phyloP scores from a whole-genome alignment of 23 red algal species.

The Cyanidioschyzon merolae region DNA sequence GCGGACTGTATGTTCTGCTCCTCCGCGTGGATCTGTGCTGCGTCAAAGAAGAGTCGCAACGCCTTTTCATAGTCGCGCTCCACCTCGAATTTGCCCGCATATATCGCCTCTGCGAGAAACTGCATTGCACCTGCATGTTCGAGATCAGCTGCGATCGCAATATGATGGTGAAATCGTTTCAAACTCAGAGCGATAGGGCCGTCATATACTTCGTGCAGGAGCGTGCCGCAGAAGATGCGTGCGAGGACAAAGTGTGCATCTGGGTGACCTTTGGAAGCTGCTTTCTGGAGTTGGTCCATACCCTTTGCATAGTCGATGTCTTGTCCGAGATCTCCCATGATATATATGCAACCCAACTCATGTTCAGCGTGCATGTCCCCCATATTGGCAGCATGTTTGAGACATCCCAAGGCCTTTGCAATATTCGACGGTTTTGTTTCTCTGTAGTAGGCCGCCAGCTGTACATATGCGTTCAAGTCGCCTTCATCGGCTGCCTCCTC shows the following conservation, averaged over 20 bases:
- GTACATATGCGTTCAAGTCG: background rate
- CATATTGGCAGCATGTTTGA: constrained; percentile 46
- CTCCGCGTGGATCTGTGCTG: constrained; percentile 16
- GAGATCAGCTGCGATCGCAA: constrained; percentile 20
- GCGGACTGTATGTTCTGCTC: constrained; percentile 14
- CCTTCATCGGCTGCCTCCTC: background rate
- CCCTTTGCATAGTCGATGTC: constrained; percentile 22
- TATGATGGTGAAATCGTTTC: constrained; percentile 31
- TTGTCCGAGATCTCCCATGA: constrained; percentile 22
- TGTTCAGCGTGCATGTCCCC: constrained; percentile 49
- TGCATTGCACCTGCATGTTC: constrained; percentile 38
- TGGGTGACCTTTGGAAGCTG: constrained; percentile 41
- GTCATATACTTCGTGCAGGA: constrained; percentile 12
- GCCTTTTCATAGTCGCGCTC: constrained; percentile 38
- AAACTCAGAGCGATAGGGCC: constrained; percentile 25
- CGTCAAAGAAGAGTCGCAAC: constrained; percentile 30
- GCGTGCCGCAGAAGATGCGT: constrained; percentile 37
- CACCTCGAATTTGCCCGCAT: constrained; percentile 30
- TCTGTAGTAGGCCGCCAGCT: background rate
- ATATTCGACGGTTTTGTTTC: background rate
- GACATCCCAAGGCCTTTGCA: constrained; percentile 27
- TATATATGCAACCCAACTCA: constrained; percentile 44
- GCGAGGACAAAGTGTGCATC: constrained; percentile 44
- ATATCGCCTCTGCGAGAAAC: constrained; percentile 45
- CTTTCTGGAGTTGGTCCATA: constrained; percentile 29